Evolutionary conservation across 1,139 yeast species (phyloP), one percentile per base, ranked within the genome.

Genomic region (Zygoascus meyerae): DNA sequence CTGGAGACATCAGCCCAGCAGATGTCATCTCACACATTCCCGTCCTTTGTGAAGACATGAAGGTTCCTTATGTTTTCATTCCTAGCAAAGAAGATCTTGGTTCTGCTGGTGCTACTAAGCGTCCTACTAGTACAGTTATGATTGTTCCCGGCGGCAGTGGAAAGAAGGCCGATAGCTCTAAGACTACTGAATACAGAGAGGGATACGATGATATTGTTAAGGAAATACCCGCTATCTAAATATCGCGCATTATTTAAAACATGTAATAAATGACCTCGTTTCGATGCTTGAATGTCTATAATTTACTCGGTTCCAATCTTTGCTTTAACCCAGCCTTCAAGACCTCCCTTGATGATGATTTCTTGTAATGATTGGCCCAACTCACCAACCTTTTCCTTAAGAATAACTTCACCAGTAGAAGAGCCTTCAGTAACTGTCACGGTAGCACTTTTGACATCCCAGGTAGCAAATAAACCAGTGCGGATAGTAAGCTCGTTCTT

Each of bases 81-180:
- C 98, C 98, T 59, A 87, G 97, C 46, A 92, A 92, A 71, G 97
- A 92, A 73, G 98, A 92, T 64, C 78, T 94, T 58, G 99, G 99
- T 34, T 84, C 95, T 54, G 98, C 99, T 30, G 97, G 98, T 64
- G 95, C 97, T 53, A 92, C 98, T 52, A 92, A 92, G 75, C 83
- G 99, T 75, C 98, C 98, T 59, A 94, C 99, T 34, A 87, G 97
- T 37, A 90, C 95, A 68, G 96, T 94, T 42, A 87, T 94, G 90
- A 78, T 94, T 61, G 95, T 90, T 47, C 98, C 98, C 61, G 96
- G 96, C 49, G 96, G 96, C 49, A 95, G 95, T 50, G 86, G 86
- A 72, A 77, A 83, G 63, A 83, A 81, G 61, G 87, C 84, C 61
- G 85, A 86, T 62, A 77, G 79, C 61, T 73, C 77, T 57, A 61